Base-by-base conservation (phyloP, 2,329 filamentous ascomycete genomes). In the Neofusicoccum kwambonambiense region DNA sequence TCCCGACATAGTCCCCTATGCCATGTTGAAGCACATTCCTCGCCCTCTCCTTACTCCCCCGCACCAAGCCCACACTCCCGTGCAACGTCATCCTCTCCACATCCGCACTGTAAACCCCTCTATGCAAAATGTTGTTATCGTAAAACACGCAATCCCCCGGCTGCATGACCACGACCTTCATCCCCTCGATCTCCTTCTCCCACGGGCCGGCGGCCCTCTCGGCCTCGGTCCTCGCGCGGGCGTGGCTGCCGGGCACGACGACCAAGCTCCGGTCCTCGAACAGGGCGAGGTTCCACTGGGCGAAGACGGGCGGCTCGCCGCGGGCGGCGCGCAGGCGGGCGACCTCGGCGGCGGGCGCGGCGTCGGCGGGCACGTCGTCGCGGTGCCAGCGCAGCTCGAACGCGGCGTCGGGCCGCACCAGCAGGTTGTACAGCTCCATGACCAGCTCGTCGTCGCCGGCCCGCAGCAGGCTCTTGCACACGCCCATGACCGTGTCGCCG, bases 391-490 rank as follows among this genome's bases (percentile, higher is more conserved):
- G 81, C 57, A 97, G 83, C 71, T 86, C 87, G 71, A 94, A 96
- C 69, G 89, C 86, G 15, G 3, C 17, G 44, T 88, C 87, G 0
- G 92, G 92, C 4, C 90, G 82, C 13, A 96, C 88, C 7, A 96
- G 87, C 77, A 96, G 83, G 74, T 97, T 97, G 78, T 92, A 93
- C 17, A 97, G 80, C 78, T 96, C 93, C 87, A 96, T 91, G 44
- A 94, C 89, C 22, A 97, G 81, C 1, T 88, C 82, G 4, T 88
- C 85, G 17, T 75, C 68, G 13, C 69, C 61, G 68, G 76, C 77
- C 15, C 79, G 81, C 44, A 96, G 80, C 2, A 96, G 78, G 72
- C 87, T 84, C 68, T 64, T 64, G 50, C 45, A 52, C 27, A 50
- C 15, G 9, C 19, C 56, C 64, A 60, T 64, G 15, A 66, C 49